Conservation (phyloP, 768 basidiomycete species). For the Rhizopogon sp. region DNA sequence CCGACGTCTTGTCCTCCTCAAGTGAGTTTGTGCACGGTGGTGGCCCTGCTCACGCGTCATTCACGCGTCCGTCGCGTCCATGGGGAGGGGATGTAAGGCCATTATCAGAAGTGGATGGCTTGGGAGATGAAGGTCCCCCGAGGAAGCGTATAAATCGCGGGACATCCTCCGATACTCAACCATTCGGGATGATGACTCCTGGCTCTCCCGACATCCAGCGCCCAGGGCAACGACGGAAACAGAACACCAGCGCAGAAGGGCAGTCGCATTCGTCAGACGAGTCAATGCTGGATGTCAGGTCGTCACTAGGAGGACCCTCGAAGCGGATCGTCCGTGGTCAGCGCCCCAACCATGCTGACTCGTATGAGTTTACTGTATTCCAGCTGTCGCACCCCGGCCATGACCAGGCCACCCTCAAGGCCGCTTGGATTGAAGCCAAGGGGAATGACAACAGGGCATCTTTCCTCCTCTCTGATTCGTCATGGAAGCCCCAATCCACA, state of each 20-base stretch:
- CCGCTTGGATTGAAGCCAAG: slow-evolving; percentile 64
- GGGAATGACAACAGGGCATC: slow-evolving; percentile 60
- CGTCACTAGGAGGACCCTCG: slow-evolving; percentile 38
- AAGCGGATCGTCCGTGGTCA: slow-evolving; percentile 52
- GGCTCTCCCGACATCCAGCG: slow-evolving; percentile 58
- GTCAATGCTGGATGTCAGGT: slow-evolving; percentile 46
- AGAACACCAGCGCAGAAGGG: slow-evolving; percentile 31
- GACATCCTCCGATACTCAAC: slow-evolving; percentile 29
- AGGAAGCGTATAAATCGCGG: slow-evolving; percentile 67
- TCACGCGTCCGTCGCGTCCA: slow-evolving; percentile 34
- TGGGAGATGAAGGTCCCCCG: slow-evolving; percentile 55
- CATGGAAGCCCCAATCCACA: slow-evolving; percentile 40
- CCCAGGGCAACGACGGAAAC: slow-evolving; percentile 43
- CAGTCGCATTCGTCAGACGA: slow-evolving; percentile 68
- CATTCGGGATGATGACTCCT: slow-evolving; percentile 24
- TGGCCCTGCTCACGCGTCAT: slow-evolving; percentile 44
- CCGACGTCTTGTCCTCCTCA: slow-evolving; percentile 55
- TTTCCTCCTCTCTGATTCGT: slow-evolving; percentile 49
- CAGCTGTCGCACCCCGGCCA: slow-evolving; percentile 54
- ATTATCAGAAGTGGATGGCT: slow-evolving; percentile 33
- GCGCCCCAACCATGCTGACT: slow-evolving; percentile 27
- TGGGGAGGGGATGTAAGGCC: slow-evolving; percentile 33
- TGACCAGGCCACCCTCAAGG: slow-evolving; percentile 36
- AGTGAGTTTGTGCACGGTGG: slow-evolving; percentile 50
- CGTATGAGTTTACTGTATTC: slow-evolving; percentile 49